Base-by-base conservation (phyloP, 805 yeast species). In the Candida succiphila region DNA sequence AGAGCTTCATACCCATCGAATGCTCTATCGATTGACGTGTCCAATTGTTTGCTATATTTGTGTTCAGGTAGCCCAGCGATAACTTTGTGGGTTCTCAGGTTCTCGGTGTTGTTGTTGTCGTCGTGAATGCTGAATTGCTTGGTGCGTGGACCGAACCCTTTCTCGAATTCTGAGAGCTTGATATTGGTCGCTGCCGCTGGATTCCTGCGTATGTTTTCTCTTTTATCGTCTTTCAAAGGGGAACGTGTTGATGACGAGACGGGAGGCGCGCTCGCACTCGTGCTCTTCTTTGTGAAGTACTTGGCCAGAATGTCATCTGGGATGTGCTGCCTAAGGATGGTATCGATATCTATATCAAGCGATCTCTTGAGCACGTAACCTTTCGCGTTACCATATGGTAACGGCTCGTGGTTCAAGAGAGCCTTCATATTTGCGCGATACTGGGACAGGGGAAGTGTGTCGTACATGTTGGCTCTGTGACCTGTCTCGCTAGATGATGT, bases 371-470 rank as follows among this genome's bases (percentile, higher is more conserved):
- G 40, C 5, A 44, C 34, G 31, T 45, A 40, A 3, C 60, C 60
- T 17, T 41, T 44, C 39, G 52, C 41, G 26, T 49, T 52, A 4
- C 61, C 57, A 33, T 40, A 43, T 8, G 45, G 48, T 3, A 56
- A 27, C 5, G 61, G 61, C 26, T 41, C 34, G 7, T 45, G 44
- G 14, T 40, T 38, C 16, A 44, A 34, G 20, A 55, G 42, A 5
- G 56, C 51, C 27, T 44, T 39, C 25, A 46, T 49, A 40, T 56
- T 55, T 21, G 42, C 45, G 17, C 43, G 47, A 32, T 55, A 56
- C 27, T 52, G 48, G 22, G 39, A 38, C 13, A 51, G 29, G 2
- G 54, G 54, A 17, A 55, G 35, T 10, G 50, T 39, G 34, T 50
- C 60, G 14, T 44, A 44, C 58, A 52, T 52, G 4, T 15, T 25